These are phyloP conservation scores for Cairneyella variabilis DNA, from an alignment of 495 filamentous ascomycete species.

Conservation along the genomic window DNA sequence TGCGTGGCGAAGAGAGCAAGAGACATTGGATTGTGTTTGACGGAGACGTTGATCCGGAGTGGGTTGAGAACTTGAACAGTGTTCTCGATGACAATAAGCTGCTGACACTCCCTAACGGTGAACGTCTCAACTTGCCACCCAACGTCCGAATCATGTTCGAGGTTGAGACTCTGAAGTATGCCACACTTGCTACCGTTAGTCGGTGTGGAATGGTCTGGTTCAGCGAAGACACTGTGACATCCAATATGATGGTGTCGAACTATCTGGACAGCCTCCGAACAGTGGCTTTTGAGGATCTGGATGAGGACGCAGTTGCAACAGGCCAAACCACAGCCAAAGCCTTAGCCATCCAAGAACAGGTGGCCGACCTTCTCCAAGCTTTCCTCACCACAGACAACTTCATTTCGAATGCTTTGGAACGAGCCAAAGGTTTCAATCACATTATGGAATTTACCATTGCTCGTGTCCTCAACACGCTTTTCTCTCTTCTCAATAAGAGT, in stretches of 20 bases:
- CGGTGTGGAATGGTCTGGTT: constrained; percentile 99
- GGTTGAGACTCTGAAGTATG: constrained; percentile 97
- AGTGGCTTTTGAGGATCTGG: constrained; percentile 85
- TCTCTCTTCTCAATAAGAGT: constrained; percentile 90
- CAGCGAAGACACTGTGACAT: constrained; percentile 92
- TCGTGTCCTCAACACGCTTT: constrained; percentile 86
- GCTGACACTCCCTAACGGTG: constrained; percentile 92
- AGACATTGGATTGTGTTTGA: constrained; percentile 99
- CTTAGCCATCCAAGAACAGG: constrained; percentile 68
- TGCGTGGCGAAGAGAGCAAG: constrained; percentile 93
- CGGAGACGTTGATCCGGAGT: constrained; percentile 97
- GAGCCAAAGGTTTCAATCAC: constrained; percentile 76
- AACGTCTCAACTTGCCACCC: constrained; percentile 86
- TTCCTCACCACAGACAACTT: constrained; percentile 75
- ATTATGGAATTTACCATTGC: constrained; percentile 97
- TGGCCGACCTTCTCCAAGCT: constrained; percentile 71
- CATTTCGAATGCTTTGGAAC: constrained; percentile 66
- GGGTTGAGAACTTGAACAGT: constrained; percentile 99
- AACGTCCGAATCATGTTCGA: constrained; percentile 99
- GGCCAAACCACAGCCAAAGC: constrained; percentile 76
- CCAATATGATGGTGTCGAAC: constrained; percentile 87
- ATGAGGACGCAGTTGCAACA: constrained; percentile 80
- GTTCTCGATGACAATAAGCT: constrained; percentile 99
- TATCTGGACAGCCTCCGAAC: constrained; percentile 81
- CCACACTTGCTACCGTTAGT: constrained; percentile 93